A percentile compares a stretch with the other conserved stretches of the same genome.
phyloP scores from a whole-genome alignment of 805 yeast genomes.

The Metschnikowia borealis region DNA sequence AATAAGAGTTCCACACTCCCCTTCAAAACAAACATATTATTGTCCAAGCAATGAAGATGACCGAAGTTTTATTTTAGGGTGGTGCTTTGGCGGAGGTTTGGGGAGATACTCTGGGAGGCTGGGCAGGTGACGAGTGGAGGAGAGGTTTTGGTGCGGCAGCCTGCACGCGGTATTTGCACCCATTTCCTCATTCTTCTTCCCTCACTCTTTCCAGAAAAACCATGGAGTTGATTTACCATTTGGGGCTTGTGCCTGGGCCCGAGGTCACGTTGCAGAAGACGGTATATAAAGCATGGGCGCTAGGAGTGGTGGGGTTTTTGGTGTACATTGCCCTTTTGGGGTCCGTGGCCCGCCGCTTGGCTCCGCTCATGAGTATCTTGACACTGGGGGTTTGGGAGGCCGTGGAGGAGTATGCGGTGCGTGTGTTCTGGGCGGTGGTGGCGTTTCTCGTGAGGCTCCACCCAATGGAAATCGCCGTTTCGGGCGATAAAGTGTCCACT shows the following conservation, averaged over 20 bases:
- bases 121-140: too few relatives aligned
- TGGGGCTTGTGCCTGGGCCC: conserved; percentile 26
- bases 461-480: conserved; percentile 31
- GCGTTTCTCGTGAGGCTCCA: conserved; percentile 10
- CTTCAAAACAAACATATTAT: too few relatives aligned
- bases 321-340: conserved; percentile 15
- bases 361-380: conserved; percentile 11
- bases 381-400: conserved; percentile 8
- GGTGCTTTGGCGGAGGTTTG: too few relatives aligned
- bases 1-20: too few relatives aligned
- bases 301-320: conserved; percentile 17
- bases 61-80: too few relatives aligned
- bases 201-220: not conserved
- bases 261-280: conserved; percentile 8
- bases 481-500: conserved; percentile 40
- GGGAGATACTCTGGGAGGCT: too few relatives aligned
- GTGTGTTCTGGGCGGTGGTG: conserved; percentile 16
- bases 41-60: too few relatives aligned
- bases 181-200: not conserved
- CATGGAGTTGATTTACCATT: conserved; percentile 31
- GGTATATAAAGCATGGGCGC: conserved; percentile 16
- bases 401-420: conserved; percentile 2
- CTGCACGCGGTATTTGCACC: not conserved
- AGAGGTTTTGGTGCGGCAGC: too few relatives aligned
- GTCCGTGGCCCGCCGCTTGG: conserved; percentile 20